phyloP scores from a whole-genome alignment of 1,139 yeast genomes.

The Hemisphaericaspora subhashii region DNA sequence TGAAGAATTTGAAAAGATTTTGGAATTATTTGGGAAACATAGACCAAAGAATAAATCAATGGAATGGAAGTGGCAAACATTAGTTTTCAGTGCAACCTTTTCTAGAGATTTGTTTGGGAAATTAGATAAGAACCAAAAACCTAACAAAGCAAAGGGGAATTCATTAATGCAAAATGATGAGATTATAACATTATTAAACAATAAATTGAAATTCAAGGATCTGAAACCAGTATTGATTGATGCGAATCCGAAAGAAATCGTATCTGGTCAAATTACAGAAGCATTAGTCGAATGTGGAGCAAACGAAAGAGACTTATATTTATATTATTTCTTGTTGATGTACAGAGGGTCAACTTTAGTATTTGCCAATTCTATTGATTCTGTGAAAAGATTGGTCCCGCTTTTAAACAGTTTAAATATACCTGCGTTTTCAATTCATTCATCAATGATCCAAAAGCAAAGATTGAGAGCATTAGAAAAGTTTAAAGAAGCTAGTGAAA shows the following conservation, averaged over 20 bases:
- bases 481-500: conserved; percentile 56
- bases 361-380: conserved; percentile 91
- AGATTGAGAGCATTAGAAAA: conserved; percentile 82
- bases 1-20: conserved; percentile 82
- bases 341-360: conserved; percentile 90
- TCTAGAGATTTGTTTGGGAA: conserved; percentile 80
- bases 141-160: conserved; percentile 25
- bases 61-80: conserved; percentile 76
- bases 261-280: conserved; percentile 76
- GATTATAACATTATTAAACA: conserved; percentile 54
- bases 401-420: conserved; percentile 68
- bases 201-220: conserved; percentile 60
- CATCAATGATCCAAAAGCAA: conserved; percentile 94
- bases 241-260: conserved; percentile 82
- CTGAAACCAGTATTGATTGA: conserved; percentile 68
- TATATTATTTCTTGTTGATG: conserved; percentile 82
- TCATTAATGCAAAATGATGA: conserved; percentile 52
- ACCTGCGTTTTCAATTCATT: conserved; percentile 81
- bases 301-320: conserved; percentile 82
- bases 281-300: conserved; percentile 91
- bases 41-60: conserved; percentile 26
- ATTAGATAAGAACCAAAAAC: conserved; percentile 40
- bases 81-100: conserved; percentile 94
- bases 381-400: conserved; percentile 84
- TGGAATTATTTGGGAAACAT: conserved; percentile 54